phyloP scores from a whole-genome alignment of 441 rosid species.

The Jatropha multifida region DNA sequence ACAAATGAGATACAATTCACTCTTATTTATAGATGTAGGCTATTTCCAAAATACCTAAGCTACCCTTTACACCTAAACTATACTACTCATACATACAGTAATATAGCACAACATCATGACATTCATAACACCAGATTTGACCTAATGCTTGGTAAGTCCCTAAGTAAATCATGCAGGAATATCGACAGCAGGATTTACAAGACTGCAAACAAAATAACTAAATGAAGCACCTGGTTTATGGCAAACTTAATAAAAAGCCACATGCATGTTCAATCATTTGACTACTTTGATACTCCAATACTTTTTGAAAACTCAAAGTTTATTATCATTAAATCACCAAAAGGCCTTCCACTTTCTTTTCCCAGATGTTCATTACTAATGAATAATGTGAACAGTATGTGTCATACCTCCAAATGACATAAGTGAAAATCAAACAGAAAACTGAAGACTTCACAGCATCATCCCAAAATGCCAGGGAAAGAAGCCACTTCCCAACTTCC shows the following conservation, averaged over 20 bases:
- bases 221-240: not conserved
- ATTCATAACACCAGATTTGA: too few species aligned
- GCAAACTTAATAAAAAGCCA: not conserved
- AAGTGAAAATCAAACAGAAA: conserved; percentile 67
- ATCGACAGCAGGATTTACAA: not conserved
- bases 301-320: not conserved
- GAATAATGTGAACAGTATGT: not conserved
- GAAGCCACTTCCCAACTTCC: conserved; percentile 63
- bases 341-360: not conserved
- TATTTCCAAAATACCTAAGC: too few species aligned
- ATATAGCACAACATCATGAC: too few species aligned
- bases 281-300: not conserved
- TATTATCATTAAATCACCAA: not conserved
- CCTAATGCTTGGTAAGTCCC: conserved; percentile 7
- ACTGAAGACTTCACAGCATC: conserved; percentile 61
- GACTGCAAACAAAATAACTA: not conserved
- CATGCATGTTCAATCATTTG: not conserved
- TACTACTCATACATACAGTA: too few species aligned
- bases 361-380: not conserved
- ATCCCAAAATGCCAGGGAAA: conserved; percentile 69
- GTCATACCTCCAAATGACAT: conserved; percentile 66
- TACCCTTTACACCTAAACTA: too few species aligned
- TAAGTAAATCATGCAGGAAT: not conserved
- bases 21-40: too few species aligned
- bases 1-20: too few species aligned